A percentile compares a stretch with the other conserved stretches of the same genome.
Evolutionary conservation across 2,329 filamentous ascomycete genomes (phyloP).

Genomic region (Sporothrix euskadiensis): DNA sequence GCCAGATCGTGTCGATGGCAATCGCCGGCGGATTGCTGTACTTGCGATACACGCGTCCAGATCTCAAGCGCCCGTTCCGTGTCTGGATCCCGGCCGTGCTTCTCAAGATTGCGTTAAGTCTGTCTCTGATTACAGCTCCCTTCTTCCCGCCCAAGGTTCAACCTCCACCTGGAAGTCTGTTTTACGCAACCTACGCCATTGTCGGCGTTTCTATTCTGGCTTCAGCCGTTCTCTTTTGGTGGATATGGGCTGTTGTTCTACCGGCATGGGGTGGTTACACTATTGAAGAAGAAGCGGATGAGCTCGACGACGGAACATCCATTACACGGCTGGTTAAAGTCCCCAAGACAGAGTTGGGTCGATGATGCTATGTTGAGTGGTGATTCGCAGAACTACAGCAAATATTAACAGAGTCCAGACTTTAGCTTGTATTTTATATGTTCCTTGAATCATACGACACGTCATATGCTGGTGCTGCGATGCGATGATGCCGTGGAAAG

Average conservation of each 20-base stretch:
- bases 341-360: constrained; percentile 22
- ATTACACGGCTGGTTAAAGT: constrained; percentile 58
- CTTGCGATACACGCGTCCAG: constrained; percentile 60
- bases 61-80: constrained; percentile 63
- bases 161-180: constrained; percentile 44
- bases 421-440: too few relatives aligned
- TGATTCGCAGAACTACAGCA: background rate
- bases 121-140: constrained; percentile 59
- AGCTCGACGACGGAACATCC: constrained; percentile 65
- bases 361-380: background rate
- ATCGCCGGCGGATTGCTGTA: constrained; percentile 60
- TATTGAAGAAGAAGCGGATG: constrained; percentile 61
- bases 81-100: constrained; percentile 63
- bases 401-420: background rate
- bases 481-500: too few relatives aligned
- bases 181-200: constrained; percentile 57
- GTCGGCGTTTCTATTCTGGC: constrained; percentile 49
- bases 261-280: constrained; percentile 61
- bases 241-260: constrained; percentile 62
- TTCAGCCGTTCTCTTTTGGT: constrained; percentile 60
- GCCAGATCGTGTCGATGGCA: constrained; percentile 60
- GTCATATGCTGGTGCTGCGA: too few relatives aligned
- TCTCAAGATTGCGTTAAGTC: constrained; percentile 54
- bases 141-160: constrained; percentile 60
- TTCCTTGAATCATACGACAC: too few relatives aligned